These are phyloP conservation scores for Trichoderma atrobrunneum DNA, from an alignment of 2,329 filamentous ascomycete species.

Conservation along the genomic window DNA sequence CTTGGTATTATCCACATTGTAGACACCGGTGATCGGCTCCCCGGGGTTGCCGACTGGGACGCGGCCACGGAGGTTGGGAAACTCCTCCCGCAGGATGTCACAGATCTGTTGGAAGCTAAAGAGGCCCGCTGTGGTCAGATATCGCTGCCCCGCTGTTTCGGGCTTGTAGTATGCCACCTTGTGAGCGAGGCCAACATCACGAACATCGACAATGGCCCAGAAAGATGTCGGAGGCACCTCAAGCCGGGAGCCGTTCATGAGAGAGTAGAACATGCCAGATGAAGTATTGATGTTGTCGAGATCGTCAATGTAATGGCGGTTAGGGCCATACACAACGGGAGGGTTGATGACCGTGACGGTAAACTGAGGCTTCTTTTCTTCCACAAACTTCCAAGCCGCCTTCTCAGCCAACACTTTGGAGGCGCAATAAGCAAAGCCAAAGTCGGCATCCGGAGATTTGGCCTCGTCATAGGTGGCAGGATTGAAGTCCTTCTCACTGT, in stretches of 20 bases:
- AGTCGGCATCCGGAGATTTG: slow-evolving; percentile 18
- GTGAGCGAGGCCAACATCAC: slow-evolving; percentile 31
- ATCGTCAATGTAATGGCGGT: slow-evolving; percentile 18
- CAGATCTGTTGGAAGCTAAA: slow-evolving; percentile 37
- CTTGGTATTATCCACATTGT: slow-evolving; percentile 5
- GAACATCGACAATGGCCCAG: slow-evolving; percentile 29
- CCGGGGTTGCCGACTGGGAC: slow-evolving; percentile 37
- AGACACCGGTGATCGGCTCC: not conserved
- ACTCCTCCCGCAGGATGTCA: slow-evolving; percentile 46
- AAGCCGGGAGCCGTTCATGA: slow-evolving; percentile 31
- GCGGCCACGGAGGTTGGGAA: slow-evolving; percentile 48
- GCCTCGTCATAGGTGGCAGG: slow-evolving; percentile 36
- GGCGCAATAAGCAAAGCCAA: slow-evolving; percentile 19
- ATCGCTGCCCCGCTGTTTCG: slow-evolving; percentile 28
- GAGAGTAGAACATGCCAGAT: slow-evolving; percentile 27
- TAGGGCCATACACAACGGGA: slow-evolving; percentile 30
- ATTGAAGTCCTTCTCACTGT: slow-evolving; percentile 45
- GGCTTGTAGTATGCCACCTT: slow-evolving; percentile 24
- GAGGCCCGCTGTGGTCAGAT: slow-evolving; percentile 27
- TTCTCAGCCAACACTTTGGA: slow-evolving; percentile 29
- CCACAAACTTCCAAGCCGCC: slow-evolving; percentile 31
- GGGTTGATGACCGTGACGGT: slow-evolving; percentile 28
- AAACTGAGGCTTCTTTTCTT: slow-evolving; percentile 27
- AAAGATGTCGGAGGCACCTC: slow-evolving; percentile 22
- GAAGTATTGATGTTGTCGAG: slow-evolving; percentile 27